Percentiles rank a stretch among this genome's conserved stretches.
Evolutionary conservation across 2,329 filamentous ascomycete genomes (phyloP).

Genomic region (Ilyonectria sp.): DNA sequence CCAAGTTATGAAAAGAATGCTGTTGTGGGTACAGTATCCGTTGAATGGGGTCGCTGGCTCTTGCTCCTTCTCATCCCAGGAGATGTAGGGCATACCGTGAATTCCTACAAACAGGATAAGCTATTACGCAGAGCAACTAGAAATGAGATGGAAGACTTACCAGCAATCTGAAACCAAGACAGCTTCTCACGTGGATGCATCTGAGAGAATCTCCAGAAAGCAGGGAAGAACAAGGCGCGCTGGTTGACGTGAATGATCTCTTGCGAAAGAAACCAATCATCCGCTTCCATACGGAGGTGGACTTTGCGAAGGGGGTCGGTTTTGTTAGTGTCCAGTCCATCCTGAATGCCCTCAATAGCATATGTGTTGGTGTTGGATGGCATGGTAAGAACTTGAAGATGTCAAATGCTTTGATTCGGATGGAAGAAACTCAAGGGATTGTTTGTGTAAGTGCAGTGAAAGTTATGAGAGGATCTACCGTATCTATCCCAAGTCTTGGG

Average conservation of each 20-base stretch:
- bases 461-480: no score
- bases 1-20: constrained; percentile 20
- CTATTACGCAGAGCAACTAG: background rate
- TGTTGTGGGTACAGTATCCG: constrained; percentile 24
- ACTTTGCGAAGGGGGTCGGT: background rate
- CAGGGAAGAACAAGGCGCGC: constrained; percentile 2
- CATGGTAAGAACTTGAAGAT: background rate
- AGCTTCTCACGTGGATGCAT: constrained; percentile 1
- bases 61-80: background rate
- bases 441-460: no score
- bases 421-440: no score
- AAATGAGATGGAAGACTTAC: background rate
- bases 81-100: background rate
- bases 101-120: background rate
- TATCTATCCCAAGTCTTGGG: no score
- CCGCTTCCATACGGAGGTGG: constrained; percentile 7
- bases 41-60: background rate
- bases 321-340: background rate
- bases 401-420: no score
- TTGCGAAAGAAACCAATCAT: constrained; percentile 6
- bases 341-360: constrained; percentile 14
- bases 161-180: constrained; percentile 17
- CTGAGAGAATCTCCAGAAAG: constrained; percentile 10
- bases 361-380: background rate
- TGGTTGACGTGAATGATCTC: constrained; percentile 1